Evolutionary conservation across 148 eudicot genomes (phyloP), one percentile per base, ranked within the genome.

Genomic region (Beta vulgaris): DNA sequence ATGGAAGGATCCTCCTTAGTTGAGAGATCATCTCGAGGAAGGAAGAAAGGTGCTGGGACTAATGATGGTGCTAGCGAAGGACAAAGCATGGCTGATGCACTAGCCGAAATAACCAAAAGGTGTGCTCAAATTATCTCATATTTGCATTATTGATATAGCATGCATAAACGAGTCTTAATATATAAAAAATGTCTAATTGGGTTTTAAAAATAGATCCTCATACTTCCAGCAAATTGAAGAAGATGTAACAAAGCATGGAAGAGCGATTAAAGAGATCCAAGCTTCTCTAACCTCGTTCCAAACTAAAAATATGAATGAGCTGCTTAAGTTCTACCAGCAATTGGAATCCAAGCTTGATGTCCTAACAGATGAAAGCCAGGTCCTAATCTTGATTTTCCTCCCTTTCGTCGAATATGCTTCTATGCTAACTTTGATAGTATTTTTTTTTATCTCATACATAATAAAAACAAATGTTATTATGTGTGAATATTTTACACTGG

Each of bases 81-180:
- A 55, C 91, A 92, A 36, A 90, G 98, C 59, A 92, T 92, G 97
- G 98, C 94, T 79, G 99, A 95, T 80, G 97, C 98, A 58, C 68
- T 95, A 64, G 97, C 96, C 60, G 98, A 95, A 86, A 90, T 95
- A 89, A 90, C 97, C 48, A 95, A 86, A 77, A 89, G 97, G 99
- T 92, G 78, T 35, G 37, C 29, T n/a, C 7, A 49, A 54, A 29
- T 39, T 37, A 5, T 23, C 25, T 39, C 0, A 13, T 62, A 44
- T n/a, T n/a, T 62, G 43, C 12, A 39, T n/a, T n/a, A n/a, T n/a
- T n/a, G n/a, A n/a, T 53, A 40, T 35, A 19, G 57, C 57, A 19
- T 51, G n/a, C 54, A 49, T 3, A 4, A 51, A 51, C 6, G n/a
- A 19, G 57, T 51, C 12, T 19, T 25, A 19, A 19, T 25, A 4